Percentiles rank a stretch among this genome's conserved stretches.
Evolutionary conservation across 306 rosid genomes (phyloP).

Genomic region (Vigna hirtella): DNA sequence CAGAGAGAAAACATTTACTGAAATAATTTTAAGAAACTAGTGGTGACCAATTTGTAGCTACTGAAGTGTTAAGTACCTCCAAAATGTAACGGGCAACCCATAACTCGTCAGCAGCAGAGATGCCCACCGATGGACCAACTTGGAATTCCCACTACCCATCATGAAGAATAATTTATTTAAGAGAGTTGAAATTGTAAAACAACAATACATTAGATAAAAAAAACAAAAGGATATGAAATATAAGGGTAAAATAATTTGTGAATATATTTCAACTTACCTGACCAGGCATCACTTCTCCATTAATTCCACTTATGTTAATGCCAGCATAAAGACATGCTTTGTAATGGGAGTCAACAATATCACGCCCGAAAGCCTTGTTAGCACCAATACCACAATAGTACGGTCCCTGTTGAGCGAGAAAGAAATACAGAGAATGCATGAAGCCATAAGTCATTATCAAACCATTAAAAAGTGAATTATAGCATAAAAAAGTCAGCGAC

Average conservation of each 20-base stretch:
- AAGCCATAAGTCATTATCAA: neutral
- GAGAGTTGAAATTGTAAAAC: neutral
- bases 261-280: constrained; percentile 53
- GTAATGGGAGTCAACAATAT: constrained; percentile 83
- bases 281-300: constrained; percentile 97
- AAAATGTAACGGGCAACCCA: constrained; percentile 92
- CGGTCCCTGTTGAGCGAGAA: constrained; percentile 67
- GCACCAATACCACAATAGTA: constrained; percentile 86
- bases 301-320: constrained; percentile 83
- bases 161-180: constrained; percentile 3
- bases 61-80: constrained; percentile 63
- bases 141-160: constrained; percentile 85
- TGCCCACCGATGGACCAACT: constrained; percentile 93
- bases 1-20: neutral
- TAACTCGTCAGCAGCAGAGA: constrained; percentile 83
- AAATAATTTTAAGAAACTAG: neutral
- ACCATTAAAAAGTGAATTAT: neutral
- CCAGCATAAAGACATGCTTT: constrained; percentile 93
- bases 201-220: neutral
- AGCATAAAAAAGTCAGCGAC: neutral
- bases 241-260: neutral
- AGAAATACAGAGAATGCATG: neutral
- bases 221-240: neutral
- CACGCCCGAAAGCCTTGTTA: constrained; percentile 92
- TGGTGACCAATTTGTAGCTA: neutral